These are phyloP conservation scores for Lentinula guzmanii DNA, from an alignment of 768 basidiomycete genomes.

Conservation along the genomic window DNA sequence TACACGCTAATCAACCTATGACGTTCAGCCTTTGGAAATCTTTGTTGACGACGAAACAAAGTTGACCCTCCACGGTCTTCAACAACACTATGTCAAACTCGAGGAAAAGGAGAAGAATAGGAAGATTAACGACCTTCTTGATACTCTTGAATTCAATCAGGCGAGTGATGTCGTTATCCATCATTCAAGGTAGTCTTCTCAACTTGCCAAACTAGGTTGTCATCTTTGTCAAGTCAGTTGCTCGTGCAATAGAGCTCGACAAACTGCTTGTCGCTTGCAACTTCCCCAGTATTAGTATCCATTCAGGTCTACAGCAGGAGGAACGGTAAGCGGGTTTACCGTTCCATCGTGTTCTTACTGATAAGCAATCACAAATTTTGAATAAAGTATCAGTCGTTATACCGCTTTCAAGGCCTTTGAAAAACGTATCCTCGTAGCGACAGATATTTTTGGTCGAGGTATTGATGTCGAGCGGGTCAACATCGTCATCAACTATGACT, in stretches of 20 bases:
- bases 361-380: constrained; percentile 5
- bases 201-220: constrained; percentile 64
- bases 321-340: constrained; percentile 66
- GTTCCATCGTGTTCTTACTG: neutral
- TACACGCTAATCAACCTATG: neutral
- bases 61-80: constrained; percentile 93
- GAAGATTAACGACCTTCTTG: constrained; percentile 93
- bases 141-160: constrained; percentile 97
- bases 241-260: constrained; percentile 93
- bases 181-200: neutral
- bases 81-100: constrained; percentile 97
- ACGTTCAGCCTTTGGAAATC: constrained; percentile 87
- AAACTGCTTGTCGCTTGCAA: constrained; percentile 95
- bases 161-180: constrained; percentile 32
- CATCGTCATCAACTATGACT: constrained; percentile 99
- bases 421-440: constrained; percentile 97
- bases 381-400: constrained; percentile 81
- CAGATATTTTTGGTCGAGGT: constrained; percentile 98
- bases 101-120: constrained; percentile 95
- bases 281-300: constrained; percentile 97
- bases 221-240: constrained; percentile 98
- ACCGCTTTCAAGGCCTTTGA: constrained; percentile 99
- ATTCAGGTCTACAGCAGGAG: constrained; percentile 90
- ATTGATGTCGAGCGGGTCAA: constrained; percentile 99
- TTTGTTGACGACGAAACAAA: constrained; percentile 99